A percentile compares a stretch with the other conserved stretches of the same genome.
Conservation (phyloP, 2,329 filamentous ascomycete genomes). For the Hymenoscyphus salicellus region DNA sequence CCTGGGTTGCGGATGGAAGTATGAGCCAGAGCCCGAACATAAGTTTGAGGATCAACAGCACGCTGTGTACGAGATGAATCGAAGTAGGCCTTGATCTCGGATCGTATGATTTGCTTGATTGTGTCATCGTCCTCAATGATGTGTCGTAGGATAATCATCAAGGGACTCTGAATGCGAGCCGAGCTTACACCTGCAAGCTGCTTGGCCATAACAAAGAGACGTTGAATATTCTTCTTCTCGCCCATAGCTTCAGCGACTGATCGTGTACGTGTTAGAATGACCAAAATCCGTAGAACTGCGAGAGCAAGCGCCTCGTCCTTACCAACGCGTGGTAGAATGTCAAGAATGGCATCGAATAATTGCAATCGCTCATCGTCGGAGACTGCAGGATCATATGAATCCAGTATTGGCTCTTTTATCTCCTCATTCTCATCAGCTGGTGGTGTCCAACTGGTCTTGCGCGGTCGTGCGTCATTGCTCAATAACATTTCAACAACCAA, state of each 20-base stretch:
- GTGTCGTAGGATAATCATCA: constrained; percentile 81
- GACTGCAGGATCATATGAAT: constrained; percentile 60
- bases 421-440: constrained; percentile 50
- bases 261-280: constrained; percentile 80
- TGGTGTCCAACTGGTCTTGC: constrained; percentile 66
- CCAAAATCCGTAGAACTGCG: constrained; percentile 76
- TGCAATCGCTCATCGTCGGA: constrained; percentile 62
- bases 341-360: constrained; percentile 74
- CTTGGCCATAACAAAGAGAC: constrained; percentile 92
- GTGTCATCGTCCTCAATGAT: constrained; percentile 92
- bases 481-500: constrained; percentile 86
- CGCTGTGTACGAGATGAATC: constrained; percentile 52
- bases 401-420: constrained; percentile 54
- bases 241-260: constrained; percentile 72
- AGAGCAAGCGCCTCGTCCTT: constrained; percentile 84
- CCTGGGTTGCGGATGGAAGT: constrained; percentile 78
- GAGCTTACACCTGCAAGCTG: constrained; percentile 80
- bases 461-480: constrained; percentile 82
- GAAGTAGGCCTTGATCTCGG: constrained; percentile 79
- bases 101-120: constrained; percentile 85
- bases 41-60: constrained; percentile 66
- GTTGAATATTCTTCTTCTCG: constrained; percentile 83
- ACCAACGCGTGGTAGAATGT: constrained; percentile 78
- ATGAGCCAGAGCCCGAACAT: constrained; percentile 73
- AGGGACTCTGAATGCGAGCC: constrained; percentile 62